These are phyloP conservation scores for Coemansia sp. DNA, from an alignment of 192 early-diverging fungal species.

Conservation along the genomic window DNA sequence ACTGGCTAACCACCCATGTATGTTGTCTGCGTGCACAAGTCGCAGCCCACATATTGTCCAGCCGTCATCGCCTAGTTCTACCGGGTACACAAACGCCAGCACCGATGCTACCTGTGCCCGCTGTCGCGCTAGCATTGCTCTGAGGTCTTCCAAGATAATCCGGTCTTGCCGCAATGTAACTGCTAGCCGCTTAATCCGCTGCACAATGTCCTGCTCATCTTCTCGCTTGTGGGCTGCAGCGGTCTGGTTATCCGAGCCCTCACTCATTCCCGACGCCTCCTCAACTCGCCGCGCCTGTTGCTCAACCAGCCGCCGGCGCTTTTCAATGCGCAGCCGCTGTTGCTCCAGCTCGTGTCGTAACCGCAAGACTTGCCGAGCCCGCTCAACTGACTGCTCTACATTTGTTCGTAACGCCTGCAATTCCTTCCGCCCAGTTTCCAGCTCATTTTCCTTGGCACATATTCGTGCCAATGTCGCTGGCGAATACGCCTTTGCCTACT, in stretches of 20 bases:
- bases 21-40: not conserved
- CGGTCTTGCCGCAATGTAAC: slow-evolving; percentile 34
- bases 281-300: slow-evolving; percentile 18
- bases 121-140: slow-evolving; percentile 42
- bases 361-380: slow-evolving; percentile 2
- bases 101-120: slow-evolving; percentile 9
- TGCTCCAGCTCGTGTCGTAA: slow-evolving; percentile 5
- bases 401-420: not conserved
- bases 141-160: slow-evolving; percentile 42
- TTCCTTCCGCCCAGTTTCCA: slow-evolving; percentile 2
- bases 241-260: not conserved
- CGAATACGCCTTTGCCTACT: slow-evolving; percentile 10
- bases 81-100: slow-evolving; percentile 14
- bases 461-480: slow-evolving; percentile 5
- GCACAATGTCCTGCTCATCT: not conserved
- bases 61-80: slow-evolving; percentile 15
- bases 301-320: slow-evolving; percentile 5
- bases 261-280: slow-evolving; percentile 15
- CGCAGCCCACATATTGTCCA: slow-evolving; percentile 38
- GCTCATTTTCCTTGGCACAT: slow-evolving; percentile 11
- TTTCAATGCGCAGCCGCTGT: not conserved
- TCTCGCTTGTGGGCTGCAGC: not conserved
- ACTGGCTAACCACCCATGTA: not conserved
- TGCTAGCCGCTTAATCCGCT: not conserved
- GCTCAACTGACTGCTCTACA: slow-evolving; percentile 7